Evolutionary conservation across 257 asterid species (phyloP).

Genomic region (Solanum dulcamara): DNA sequence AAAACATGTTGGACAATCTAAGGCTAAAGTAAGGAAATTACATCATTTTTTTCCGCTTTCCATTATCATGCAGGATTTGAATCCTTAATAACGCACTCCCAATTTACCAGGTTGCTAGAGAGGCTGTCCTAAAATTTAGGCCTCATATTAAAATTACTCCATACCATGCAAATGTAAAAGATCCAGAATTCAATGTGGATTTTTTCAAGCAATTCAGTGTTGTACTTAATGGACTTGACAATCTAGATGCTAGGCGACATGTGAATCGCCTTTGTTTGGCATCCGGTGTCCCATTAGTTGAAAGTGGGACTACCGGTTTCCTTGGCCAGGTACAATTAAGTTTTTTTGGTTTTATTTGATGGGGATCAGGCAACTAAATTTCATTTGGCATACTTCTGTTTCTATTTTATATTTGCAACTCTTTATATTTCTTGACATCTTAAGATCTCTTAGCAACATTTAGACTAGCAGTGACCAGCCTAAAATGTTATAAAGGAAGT

Average conservation of each 20-base stretch:
- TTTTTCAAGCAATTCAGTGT: slow-evolving; percentile 84
- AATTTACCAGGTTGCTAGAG: slow-evolving; percentile 84
- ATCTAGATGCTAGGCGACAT: slow-evolving; percentile 96
- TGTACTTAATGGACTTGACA: slow-evolving; percentile 93
- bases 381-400: background rate
- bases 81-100: slow-evolving; percentile 11
- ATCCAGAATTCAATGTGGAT: slow-evolving; percentile 83
- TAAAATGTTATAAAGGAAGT: background rate
- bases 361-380: background rate
- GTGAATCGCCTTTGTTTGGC: slow-evolving; percentile 99
- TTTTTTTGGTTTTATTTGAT: background rate
- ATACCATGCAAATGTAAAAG: slow-evolving; percentile 90
- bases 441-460: background rate
- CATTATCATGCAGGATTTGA: background rate
- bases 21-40: slow-evolving; percentile 70
- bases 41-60: background rate
- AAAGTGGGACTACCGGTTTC: slow-evolving; percentile 99
- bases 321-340: slow-evolving; percentile 73
- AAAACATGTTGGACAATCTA: slow-evolving; percentile 92
- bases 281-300: slow-evolving; percentile 85
- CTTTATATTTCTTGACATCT: background rate
- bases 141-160: slow-evolving; percentile 77
- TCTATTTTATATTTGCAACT: background rate
- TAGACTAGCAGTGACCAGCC: background rate
- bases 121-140: slow-evolving; percentile 86